A percentile compares a stretch with the other conserved stretches of the same genome.
Conservation (phyloP, 495 filamentous ascomycete genomes). For the Lasiosphaeris hirsuta region DNA sequence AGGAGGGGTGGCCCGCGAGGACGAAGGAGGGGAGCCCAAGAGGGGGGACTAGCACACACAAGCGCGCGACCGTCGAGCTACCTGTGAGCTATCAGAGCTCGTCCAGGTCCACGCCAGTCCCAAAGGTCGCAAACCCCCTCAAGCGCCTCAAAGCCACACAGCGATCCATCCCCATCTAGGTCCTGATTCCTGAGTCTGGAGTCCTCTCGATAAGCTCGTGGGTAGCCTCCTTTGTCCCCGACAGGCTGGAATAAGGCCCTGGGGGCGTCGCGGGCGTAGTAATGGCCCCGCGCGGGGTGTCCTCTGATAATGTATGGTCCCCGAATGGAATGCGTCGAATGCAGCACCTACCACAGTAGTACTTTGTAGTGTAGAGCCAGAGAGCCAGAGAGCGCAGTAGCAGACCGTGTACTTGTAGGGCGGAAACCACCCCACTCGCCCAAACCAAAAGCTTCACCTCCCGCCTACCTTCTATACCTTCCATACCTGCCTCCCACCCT, state of each 20-base stretch:
- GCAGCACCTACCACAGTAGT: background rate
- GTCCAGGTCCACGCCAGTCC: background rate
- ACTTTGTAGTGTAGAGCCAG: background rate
- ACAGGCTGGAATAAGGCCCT: no score
- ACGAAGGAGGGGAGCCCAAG: no score
- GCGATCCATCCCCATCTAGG: background rate
- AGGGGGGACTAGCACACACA: constrained; percentile 6
- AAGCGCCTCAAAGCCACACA: background rate
- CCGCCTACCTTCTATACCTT: constrained; percentile 5
- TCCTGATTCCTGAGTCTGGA: background rate
- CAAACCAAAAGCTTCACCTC: constrained; percentile 33
- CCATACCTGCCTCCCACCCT: constrained; percentile 15
- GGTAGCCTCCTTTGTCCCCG: no score
- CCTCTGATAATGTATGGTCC: no score
- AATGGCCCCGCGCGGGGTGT: background rate
- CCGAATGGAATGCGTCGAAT: background rate
- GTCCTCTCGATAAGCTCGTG: no score
- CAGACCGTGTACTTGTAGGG: constrained; percentile 14
- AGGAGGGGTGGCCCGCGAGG: constrained; percentile 21
- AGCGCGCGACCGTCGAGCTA: background rate
- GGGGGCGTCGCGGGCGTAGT: background rate
- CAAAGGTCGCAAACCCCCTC: background rate
- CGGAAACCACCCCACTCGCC: constrained; percentile 34
- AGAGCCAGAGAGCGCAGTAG: background rate
- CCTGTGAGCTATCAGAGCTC: constrained; percentile 5